Conservation (phyloP, 2,329 filamentous ascomycete species). For the Capronia americana region DNA sequence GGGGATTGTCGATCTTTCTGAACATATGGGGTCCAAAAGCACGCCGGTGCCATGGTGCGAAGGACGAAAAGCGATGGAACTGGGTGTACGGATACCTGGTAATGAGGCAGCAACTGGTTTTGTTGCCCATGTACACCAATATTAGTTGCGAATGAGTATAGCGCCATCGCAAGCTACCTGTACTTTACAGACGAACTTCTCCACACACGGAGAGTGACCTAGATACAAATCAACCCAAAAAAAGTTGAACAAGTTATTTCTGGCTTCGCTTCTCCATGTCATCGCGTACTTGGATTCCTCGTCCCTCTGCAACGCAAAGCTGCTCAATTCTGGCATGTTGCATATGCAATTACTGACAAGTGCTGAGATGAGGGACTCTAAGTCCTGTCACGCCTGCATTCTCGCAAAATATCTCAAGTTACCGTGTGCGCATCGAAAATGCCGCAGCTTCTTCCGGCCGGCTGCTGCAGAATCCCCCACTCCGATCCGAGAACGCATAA, state of each 20-base stretch:
- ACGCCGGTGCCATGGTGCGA: not conserved
- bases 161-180: constrained; percentile 9
- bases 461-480: constrained; percentile 8
- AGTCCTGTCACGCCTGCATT: constrained; percentile 1
- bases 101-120: constrained; percentile 20
- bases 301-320: not conserved
- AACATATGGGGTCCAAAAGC: constrained; percentile 11
- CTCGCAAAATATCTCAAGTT: not conserved
- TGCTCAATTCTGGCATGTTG: constrained; percentile 4
- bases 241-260: constrained; percentile 18
- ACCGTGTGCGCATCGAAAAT: constrained; percentile 4
- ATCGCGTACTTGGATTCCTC: not conserved
- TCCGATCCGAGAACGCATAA: constrained; percentile 11
- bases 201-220: constrained; percentile 6
- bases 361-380: constrained; percentile 4
- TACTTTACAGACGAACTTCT: constrained; percentile 17
- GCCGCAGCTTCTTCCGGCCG: constrained; percentile 11
- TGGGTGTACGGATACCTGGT: constrained; percentile 6
- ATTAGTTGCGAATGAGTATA: constrained; percentile 8
- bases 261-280: constrained; percentile 11
- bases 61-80: constrained; percentile 7
- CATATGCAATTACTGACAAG: constrained; percentile 7
- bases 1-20: constrained; percentile 20
- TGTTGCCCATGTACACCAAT: constrained; percentile 26
- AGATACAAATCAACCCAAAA: constrained; percentile 13